Evolutionary conservation across 2,329 filamentous ascomycete species (phyloP), one percentile per base, ranked within the genome.

Genomic region (Penicillium sp.): DNA sequence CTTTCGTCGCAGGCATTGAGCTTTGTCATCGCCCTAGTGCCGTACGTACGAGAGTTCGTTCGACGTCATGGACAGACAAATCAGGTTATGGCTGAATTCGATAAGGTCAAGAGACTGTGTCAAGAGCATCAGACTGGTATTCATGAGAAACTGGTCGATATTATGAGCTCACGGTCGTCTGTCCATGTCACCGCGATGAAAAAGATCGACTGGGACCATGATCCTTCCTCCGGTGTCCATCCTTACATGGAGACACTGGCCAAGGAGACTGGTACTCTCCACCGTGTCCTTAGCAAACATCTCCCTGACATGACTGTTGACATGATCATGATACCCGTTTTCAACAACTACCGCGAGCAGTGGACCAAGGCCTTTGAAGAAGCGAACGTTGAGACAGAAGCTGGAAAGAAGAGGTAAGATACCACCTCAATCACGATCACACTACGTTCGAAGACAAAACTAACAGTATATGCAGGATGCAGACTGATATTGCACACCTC

Each of bases 61-160:
- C 89, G 95, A 12, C 88, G 95, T 2, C 91, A 96, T 70, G 78
- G 83, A 67, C 79, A 68, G 60, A 83, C 86, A 1, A 70, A 75
- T 72, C 76, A 81, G 19, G 78, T 93, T 28, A 91, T 94, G 80
- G 88, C 86, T 38, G 93, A 97, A 67, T 97, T 96, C 70, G 93
- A 97, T 80, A 94, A 92, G 76, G 89, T 95, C 57, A 90, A 91
- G 67, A 86, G 92, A 22, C 80, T 93, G 9, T 89, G 91, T 68
- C 92, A 96, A 73, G 93, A 97, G 73, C 93, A 97, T 73, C 93
- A 96, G 74, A 89, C 89, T 65, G 93, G 87, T 64, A 96, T 97
- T 62, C 92, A 95, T 75, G 92, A 96, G 72, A 97, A 97, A 75
- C 82, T 97, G 0, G 91, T 96, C 19, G 92, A 96, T 67, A 97